phyloP scores from a whole-genome alignment of 768 basidiomycete species.

The Tylopilus intermedius region DNA sequence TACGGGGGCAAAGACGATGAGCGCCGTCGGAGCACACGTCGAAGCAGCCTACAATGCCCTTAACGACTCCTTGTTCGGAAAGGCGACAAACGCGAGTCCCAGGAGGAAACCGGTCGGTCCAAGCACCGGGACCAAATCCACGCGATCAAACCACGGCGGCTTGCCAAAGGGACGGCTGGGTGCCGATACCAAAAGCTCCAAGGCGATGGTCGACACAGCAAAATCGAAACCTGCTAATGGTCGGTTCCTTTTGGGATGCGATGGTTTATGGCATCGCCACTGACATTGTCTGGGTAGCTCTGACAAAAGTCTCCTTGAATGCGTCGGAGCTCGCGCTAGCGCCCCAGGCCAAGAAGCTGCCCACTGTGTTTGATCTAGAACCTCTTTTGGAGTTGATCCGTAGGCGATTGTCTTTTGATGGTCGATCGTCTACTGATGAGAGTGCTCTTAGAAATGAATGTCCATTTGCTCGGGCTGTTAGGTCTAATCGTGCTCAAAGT shows the following conservation, averaged over 20 bases:
- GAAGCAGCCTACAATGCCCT: conserved; percentile 51
- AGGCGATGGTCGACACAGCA: conserved; percentile 27
- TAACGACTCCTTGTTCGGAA: conserved; percentile 31
- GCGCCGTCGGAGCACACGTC: conserved; percentile 46
- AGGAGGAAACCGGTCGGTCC: conserved; percentile 22
- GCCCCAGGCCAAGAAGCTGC: background rate
- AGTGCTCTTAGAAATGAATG: conserved; percentile 42
- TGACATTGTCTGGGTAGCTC: conserved; percentile 3
- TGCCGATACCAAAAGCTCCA: conserved; percentile 2
- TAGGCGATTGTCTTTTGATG: conserved; percentile 30
- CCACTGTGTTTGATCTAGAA: conserved; percentile 23
- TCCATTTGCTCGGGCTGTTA: conserved; percentile 64
- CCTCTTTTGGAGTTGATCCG: conserved; percentile 48
- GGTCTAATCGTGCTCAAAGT: conserved; percentile 63
- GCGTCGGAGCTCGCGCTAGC: conserved; percentile 2
- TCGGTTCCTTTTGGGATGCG: conserved; percentile 1
- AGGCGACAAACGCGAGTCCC: conserved; percentile 11
- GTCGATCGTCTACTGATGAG: background rate
- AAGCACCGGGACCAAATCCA: conserved; percentile 11
- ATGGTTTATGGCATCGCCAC: background rate
- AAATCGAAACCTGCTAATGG: conserved; percentile 46
- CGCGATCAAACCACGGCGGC: conserved; percentile 1
- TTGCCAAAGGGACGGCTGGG: conserved; percentile 38
- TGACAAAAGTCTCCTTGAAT: conserved; percentile 17
- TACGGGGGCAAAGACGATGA: conserved; percentile 34